phyloP scores from a whole-genome alignment of 1,284 basidiomycete species.

The Apiotrichum laibachii region DNA sequence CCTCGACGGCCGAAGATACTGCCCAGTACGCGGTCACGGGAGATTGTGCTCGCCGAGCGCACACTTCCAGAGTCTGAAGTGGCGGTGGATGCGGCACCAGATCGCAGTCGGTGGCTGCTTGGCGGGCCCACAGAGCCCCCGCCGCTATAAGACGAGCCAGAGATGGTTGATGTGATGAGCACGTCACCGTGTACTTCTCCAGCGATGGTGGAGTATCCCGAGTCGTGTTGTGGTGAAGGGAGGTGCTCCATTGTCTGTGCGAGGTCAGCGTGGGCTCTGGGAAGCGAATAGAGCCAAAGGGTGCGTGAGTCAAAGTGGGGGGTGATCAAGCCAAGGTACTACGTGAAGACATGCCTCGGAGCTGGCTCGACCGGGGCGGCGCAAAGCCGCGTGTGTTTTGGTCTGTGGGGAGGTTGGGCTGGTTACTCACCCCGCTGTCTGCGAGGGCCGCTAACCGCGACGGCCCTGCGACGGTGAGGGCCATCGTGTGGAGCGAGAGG shows the following conservation, averaged over 20 bases:
- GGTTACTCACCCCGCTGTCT: conserved; percentile 7
- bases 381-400: too few species aligned
- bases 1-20: conserved; percentile 12
- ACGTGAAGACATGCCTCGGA: background rate
- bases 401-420: background rate
- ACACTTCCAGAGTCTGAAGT: conserved; percentile 1
- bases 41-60: conserved; percentile 1
- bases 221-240: background rate
- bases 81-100: background rate
- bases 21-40: conserved; percentile 7
- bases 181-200: background rate
- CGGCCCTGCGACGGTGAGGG: conserved; percentile 5
- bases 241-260: conserved; percentile 8
- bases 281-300: too few species aligned
- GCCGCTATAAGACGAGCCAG: background rate
- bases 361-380: too few species aligned
- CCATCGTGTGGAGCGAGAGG: background rate
- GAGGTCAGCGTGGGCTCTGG: background rate
- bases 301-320: too few species aligned
- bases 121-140: background rate
- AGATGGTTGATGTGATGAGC: background rate
- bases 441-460: conserved; percentile 5
- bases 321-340: background rate
- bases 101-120: background rate
- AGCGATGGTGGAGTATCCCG: background rate